Evolutionary conservation across 805 yeast genomes (phyloP).

Genomic region (Debaryomyces maramus): DNA sequence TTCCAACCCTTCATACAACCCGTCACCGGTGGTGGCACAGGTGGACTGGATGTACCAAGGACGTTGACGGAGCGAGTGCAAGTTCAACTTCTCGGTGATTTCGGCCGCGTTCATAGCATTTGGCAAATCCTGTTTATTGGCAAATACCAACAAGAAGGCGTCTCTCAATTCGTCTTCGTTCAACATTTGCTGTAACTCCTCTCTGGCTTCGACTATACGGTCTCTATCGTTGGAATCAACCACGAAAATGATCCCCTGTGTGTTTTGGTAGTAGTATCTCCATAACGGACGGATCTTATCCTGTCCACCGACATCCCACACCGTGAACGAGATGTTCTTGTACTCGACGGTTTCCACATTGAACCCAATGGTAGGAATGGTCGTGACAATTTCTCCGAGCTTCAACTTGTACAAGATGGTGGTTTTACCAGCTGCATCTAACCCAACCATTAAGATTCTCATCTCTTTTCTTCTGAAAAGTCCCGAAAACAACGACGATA

Average conservation of each 20-base stretch:
- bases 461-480: slow-evolving; percentile 96
- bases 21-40: slow-evolving; percentile 99
- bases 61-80: slow-evolving; percentile 96
- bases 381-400: slow-evolving; percentile 93
- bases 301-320: slow-evolving; percentile 99
- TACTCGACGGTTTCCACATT: slow-evolving; percentile 97
- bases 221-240: slow-evolving; percentile 98
- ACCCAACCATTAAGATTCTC: slow-evolving; percentile 98
- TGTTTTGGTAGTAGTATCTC: slow-evolving; percentile 98
- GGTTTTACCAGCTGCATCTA: slow-evolving; percentile 98
- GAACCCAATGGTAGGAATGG: slow-evolving; percentile 96
- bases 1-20: slow-evolving; percentile 95
- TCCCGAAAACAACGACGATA: slow-evolving; percentile 91
- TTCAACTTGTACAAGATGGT: slow-evolving; percentile 93
- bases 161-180: slow-evolving; percentile 98
- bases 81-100: slow-evolving; percentile 94
- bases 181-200: slow-evolving; percentile 96
- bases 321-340: slow-evolving; percentile 94
- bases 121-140: slow-evolving; percentile 98
- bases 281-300: slow-evolving; percentile 97
- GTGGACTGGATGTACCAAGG: slow-evolving; percentile 99
- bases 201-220: slow-evolving; percentile 97
- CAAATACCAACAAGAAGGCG: slow-evolving; percentile 91
- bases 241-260: slow-evolving; percentile 97
- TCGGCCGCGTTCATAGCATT: slow-evolving; percentile 99